A percentile compares a stretch with the other conserved stretches of the same genome.
Conservation (phyloP, 1,139 yeast species). For the Keqinozyma sinolaborantium region DNA sequence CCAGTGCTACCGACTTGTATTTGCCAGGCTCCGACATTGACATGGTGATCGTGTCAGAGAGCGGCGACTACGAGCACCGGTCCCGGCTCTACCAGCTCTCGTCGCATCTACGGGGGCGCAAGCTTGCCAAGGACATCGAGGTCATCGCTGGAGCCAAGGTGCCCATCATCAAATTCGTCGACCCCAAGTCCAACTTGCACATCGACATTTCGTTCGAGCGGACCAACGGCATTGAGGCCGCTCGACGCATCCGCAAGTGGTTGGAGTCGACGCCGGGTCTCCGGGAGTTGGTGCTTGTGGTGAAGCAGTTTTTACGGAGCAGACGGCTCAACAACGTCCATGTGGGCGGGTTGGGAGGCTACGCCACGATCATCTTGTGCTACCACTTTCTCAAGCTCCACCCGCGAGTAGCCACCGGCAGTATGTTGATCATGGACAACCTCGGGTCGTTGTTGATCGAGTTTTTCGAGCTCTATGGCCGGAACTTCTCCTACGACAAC, state of each 20-base stretch:
- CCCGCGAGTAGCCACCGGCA: conserved; percentile 68
- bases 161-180: conserved; percentile 92
- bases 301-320: conserved; percentile 82
- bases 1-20: conserved; percentile 91
- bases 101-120: conserved; percentile 58
- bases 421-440: conserved; percentile 68
- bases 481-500: conserved; percentile 82
- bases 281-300: conserved; percentile 76
- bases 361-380: conserved; percentile 83
- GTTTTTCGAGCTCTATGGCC: conserved; percentile 93
- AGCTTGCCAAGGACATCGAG: conserved; percentile 70
- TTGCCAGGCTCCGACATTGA: conserved; percentile 97
- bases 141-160: conserved; percentile 92
- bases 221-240: conserved; percentile 83
- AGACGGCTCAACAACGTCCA: conserved; percentile 87
- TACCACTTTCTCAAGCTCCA: conserved; percentile 79
- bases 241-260: conserved; percentile 77
- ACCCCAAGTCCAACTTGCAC: conserved; percentile 65
- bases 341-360: conserved; percentile 95
- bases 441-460: conserved; percentile 87
- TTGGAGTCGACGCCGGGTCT: conserved; percentile 70
- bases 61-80: conserved; percentile 65
- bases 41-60: conserved; percentile 74
- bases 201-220: conserved; percentile 93
- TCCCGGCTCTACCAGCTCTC: conserved; percentile 72